Evolutionary conservation across 2,329 filamentous ascomycete species (phyloP).

Genomic region (Nothophoma quercina): DNA sequence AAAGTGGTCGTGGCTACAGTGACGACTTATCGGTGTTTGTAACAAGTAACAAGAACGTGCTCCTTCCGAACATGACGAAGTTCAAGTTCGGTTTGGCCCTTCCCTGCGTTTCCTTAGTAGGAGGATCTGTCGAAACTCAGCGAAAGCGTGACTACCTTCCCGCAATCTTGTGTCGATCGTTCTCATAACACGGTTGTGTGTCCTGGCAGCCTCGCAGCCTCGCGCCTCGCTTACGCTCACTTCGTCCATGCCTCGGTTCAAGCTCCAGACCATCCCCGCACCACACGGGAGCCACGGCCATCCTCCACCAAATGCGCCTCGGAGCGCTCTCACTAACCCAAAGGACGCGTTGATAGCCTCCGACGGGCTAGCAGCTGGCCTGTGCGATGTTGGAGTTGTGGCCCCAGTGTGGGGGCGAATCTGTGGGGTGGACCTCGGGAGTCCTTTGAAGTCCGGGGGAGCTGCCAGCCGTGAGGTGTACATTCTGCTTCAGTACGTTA

Average conservation of each 20-base stretch:
- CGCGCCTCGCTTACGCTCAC: background rate
- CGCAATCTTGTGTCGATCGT: no score
- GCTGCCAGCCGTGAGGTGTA: background rate
- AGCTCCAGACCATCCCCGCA: slow-evolving; percentile 3
- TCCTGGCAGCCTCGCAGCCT: no score
- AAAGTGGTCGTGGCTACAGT: no score
- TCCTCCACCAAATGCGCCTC: background rate
- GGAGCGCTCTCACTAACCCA: background rate
- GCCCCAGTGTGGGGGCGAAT: background rate
- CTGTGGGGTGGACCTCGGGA: background rate
- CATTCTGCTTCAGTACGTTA: no score
- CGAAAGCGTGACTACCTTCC: no score
- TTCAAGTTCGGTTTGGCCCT: no score
- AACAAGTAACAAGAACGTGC: no score
- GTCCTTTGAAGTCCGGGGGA: background rate
- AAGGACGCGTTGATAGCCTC: background rate
- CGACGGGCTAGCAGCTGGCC: background rate
- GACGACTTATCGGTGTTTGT: no score
- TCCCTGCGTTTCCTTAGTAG: no score
- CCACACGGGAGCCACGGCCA: background rate
- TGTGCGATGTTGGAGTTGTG: background rate
- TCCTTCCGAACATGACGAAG: no score
- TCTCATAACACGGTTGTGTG: no score
- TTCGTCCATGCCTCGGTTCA: background rate
- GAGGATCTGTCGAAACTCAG: no score